These are phyloP conservation scores for Anisodus acutangulus DNA, from an alignment of 257 asterid species.

Conservation along the genomic window DNA sequence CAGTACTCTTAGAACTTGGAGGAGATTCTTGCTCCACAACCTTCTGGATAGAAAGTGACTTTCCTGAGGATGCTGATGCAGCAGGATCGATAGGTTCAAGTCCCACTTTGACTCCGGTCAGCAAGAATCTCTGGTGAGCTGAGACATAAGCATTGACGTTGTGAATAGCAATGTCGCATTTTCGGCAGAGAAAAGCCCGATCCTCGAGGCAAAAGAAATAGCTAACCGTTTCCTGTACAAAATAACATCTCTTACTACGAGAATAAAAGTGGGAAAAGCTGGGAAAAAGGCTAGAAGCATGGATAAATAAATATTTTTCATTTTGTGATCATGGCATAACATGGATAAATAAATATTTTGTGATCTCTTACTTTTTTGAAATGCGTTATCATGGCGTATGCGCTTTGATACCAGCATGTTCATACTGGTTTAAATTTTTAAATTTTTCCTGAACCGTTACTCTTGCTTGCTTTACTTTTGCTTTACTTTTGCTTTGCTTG, in stretches of 20 bases:
- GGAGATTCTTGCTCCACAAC: conserved; percentile 41
- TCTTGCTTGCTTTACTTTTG: too few species aligned
- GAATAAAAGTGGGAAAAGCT: not conserved
- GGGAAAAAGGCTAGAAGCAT: not conserved
- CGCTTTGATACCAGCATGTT: too few species aligned
- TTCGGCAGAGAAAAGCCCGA: conserved; percentile 87
- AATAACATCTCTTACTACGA: not conserved
- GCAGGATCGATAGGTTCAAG: conserved; percentile 61
- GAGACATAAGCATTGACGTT: conserved; percentile 66
- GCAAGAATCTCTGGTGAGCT: conserved; percentile 78
- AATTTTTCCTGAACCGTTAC: too few species aligned
- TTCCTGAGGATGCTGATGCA: conserved; percentile 52
- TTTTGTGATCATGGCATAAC: not conserved
- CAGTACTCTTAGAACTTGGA: conserved; percentile 33
- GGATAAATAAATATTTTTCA: not conserved
- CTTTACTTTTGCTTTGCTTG: too few species aligned
- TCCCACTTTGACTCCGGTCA: conserved; percentile 88
- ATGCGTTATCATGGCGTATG: too few species aligned
- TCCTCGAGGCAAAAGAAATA: conserved; percentile 95
- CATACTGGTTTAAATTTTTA: too few species aligned
- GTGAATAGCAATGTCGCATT: conserved; percentile 82
- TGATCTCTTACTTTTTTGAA: too few species aligned
- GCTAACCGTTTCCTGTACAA: conserved; percentile 78
- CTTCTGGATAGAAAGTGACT: conserved; percentile 46
- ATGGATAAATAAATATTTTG: too few species aligned